Evolutionary conservation across 2,329 filamentous ascomycete genomes (phyloP).

Genomic region (Coniochaeta hoffmannii): DNA sequence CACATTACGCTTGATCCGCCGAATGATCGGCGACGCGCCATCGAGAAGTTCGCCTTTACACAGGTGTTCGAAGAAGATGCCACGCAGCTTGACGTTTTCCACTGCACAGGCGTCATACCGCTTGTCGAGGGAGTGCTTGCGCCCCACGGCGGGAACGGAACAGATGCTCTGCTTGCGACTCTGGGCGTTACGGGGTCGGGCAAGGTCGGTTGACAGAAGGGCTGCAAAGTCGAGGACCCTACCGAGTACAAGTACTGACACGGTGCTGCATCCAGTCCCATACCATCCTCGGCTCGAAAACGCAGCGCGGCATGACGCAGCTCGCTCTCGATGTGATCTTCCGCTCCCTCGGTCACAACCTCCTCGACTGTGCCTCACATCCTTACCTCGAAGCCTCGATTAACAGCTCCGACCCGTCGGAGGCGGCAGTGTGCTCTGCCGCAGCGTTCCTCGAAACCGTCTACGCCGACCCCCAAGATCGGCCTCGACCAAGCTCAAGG

Average conservation of each 20-base stretch:
- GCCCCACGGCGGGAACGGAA: conserved; percentile 64
- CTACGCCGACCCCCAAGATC: conserved; percentile 53
- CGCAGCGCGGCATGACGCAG: conserved; percentile 83
- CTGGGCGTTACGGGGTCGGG: conserved; percentile 92
- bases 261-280: conserved; percentile 58
- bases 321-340: conserved; percentile 87
- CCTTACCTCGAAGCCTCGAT: conserved; percentile 65
- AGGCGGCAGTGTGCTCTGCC: conserved; percentile 69
- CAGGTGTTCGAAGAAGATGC: conserved; percentile 85
- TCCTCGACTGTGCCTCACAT: conserved; percentile 54
- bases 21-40: conserved; percentile 75
- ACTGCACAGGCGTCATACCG: conserved; percentile 65
- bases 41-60: conserved; percentile 93
- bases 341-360: conserved; percentile 65
- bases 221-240: no score
- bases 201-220: conserved; percentile 57
- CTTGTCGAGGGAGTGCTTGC: conserved; percentile 78
- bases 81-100: conserved; percentile 79
- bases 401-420: conserved; percentile 68
- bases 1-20: conserved; percentile 75
- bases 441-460: conserved; percentile 71
- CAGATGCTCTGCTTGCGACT: conserved; percentile 85
- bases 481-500: conserved; percentile 54
- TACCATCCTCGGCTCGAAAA: conserved; percentile 84
- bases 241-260: neutral